These are phyloP conservation scores for Pseudogymnoascus sp. DNA, from an alignment of 2,329 filamentous ascomycete genomes.

Conservation along the genomic window DNA sequence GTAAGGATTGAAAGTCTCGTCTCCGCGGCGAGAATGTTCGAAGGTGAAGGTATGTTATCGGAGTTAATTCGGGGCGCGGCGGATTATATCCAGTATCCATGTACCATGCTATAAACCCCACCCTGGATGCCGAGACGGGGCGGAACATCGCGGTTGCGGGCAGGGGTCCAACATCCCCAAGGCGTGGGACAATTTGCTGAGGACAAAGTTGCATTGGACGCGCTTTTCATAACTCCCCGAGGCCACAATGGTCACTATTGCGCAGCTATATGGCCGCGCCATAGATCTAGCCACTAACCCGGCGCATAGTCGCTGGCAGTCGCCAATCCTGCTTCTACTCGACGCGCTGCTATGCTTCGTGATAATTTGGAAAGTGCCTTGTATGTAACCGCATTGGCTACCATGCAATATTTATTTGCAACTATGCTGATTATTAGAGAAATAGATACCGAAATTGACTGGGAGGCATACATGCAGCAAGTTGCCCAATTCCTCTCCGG, in stretches of 20 bases:
- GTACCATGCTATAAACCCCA: no score
- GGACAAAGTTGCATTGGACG: not conserved
- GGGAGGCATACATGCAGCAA: constrained; percentile 95
- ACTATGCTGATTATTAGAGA: not conserved
- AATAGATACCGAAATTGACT: constrained; percentile 93
- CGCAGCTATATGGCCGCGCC: constrained; percentile 17
- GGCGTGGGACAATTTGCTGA: not conserved
- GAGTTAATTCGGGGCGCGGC: not conserved
- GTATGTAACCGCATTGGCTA: constrained; percentile 42
- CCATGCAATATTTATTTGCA: not conserved
- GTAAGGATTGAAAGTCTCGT: not conserved
- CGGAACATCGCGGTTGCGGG: constrained; percentile 7
- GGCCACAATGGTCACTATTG: not conserved
- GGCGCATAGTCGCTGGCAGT: constrained; percentile 49
- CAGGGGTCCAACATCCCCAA: not conserved
- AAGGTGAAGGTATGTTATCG: not conserved
- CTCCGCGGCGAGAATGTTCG: not conserved
- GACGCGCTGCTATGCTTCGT: constrained; percentile 65
- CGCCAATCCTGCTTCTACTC: constrained; percentile 55
- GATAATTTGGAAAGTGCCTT: constrained; percentile 74
- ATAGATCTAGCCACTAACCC: constrained; percentile 42
- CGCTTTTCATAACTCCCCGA: not conserved
- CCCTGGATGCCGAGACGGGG: constrained; percentile 2
- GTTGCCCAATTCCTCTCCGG: constrained; percentile 69
- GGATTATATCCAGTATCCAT: not conserved